Conservation (phyloP, 1,284 basidiomycete genomes). For the Neonothopanus nambi region DNA sequence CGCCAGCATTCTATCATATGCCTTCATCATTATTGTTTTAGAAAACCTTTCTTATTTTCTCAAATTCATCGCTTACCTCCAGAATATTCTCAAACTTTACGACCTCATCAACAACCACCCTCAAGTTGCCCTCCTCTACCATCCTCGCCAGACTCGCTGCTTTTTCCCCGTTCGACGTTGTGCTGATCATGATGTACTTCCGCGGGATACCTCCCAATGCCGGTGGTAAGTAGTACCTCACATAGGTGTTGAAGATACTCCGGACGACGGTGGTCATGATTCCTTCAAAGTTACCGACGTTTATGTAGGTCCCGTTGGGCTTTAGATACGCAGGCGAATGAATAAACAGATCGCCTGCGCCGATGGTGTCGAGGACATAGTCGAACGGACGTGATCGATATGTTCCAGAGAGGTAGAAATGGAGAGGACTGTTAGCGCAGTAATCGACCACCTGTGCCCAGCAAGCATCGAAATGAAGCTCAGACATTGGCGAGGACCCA, state of each 20-base stretch:
- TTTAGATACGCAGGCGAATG: not conserved
- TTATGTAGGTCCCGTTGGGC: slow-evolving; percentile 8
- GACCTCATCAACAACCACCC: slow-evolving; percentile 11
- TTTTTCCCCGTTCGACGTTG: slow-evolving; percentile 17
- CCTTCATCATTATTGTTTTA: not conserved
- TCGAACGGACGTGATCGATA: slow-evolving; percentile 12
- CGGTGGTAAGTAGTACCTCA: slow-evolving; percentile 3
- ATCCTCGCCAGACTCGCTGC: slow-evolving; percentile 15
- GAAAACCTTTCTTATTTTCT: not conserved
- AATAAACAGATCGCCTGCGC: slow-evolving; percentile 4
- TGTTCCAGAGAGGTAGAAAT: slow-evolving; percentile 7
- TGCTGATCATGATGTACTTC: slow-evolving; percentile 15
- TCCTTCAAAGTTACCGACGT: slow-evolving; percentile 20
- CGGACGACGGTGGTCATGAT: slow-evolving; percentile 7
- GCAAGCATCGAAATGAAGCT: not conserved
- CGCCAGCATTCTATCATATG: slow-evolving; percentile 2
- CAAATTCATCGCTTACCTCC: not conserved
- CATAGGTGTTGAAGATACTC: slow-evolving; percentile 14
- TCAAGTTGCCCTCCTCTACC: slow-evolving; percentile 15
- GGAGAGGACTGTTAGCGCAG: not conserved
- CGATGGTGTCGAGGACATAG: slow-evolving; percentile 18
- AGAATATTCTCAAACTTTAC: not conserved
- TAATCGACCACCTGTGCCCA: not conserved
- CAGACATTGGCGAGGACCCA: not conserved
- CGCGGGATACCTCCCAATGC: slow-evolving; percentile 16